phyloP scores from a whole-genome alignment of 2,329 filamentous ascomycete genomes.

The Falciphora oryzae region DNA sequence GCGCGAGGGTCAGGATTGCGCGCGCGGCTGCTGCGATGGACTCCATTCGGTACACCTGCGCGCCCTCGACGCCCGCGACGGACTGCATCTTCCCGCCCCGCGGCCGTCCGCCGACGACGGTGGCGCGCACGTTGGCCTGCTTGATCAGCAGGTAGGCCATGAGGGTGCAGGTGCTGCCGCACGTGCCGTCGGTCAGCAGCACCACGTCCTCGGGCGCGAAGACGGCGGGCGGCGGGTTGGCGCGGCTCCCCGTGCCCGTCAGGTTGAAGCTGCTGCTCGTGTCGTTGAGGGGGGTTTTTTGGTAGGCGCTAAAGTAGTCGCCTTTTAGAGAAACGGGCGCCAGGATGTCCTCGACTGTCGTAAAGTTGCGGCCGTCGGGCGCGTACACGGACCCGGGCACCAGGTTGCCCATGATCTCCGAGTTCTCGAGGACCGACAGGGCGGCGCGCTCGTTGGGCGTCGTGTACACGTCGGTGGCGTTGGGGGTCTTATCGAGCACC shows the following conservation, averaged over 20 bases:
- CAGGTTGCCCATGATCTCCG: conserved; percentile 35
- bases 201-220: conserved; percentile 43
- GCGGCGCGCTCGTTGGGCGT: conserved; percentile 32
- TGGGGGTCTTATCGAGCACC: conserved; percentile 19
- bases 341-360: conserved; percentile 25
- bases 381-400: conserved; percentile 40
- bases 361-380: conserved; percentile 29
- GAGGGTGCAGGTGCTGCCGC: conserved; percentile 25
- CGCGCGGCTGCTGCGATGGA: conserved; percentile 23
- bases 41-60: conserved; percentile 27
- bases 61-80: conserved; percentile 61
- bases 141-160: conserved; percentile 26
- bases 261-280: conserved; percentile 35
- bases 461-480: conserved; percentile 11
- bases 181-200: conserved; percentile 36
- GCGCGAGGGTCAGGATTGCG: conserved; percentile 20
- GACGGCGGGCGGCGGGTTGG: conserved; percentile 47
- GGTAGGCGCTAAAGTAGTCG: conserved; percentile 48
- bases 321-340: conserved; percentile 30
- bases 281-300: conserved; percentile 33
- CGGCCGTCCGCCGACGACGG: conserved; percentile 58
- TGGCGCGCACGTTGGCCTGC: conserved; percentile 43
- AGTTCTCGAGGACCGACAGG: conserved; percentile 37
- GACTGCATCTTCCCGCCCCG: conserved; percentile 50
- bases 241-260: conserved; percentile 41